A percentile compares a stretch with the other conserved stretches of the same genome.
Conservation (phyloP, 805 yeast species). For the Kodamaea sagamina region DNA sequence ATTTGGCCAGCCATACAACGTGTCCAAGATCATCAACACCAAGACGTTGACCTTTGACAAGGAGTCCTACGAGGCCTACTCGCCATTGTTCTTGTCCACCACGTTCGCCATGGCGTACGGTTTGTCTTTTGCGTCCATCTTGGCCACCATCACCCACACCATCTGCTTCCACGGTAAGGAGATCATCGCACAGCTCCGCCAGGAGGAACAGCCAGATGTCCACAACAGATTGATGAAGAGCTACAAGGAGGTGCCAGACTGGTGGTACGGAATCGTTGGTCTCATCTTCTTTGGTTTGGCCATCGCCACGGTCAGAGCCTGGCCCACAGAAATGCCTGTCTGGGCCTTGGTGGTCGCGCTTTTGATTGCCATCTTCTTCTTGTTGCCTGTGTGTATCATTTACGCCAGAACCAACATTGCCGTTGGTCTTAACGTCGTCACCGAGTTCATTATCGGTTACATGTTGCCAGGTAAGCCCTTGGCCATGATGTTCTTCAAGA, state of each 20-base stretch:
- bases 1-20: constrained; percentile 20
- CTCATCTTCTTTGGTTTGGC: constrained; percentile 22
- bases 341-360: constrained; percentile 42
- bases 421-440: constrained; percentile 44
- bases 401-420: constrained; percentile 38
- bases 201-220: constrained; percentile 21
- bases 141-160: constrained; percentile 22
- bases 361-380: constrained; percentile 38
- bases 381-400: constrained; percentile 43
- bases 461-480: constrained; percentile 50
- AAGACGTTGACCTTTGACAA: constrained; percentile 18
- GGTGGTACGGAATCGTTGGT: constrained; percentile 29
- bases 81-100: constrained; percentile 23
- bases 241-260: constrained; percentile 23
- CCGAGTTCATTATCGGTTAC: constrained; percentile 46
- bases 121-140: constrained; percentile 23
- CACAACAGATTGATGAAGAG: constrained; percentile 24
- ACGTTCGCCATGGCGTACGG: constrained; percentile 24
- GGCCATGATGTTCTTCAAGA: constrained; percentile 50
- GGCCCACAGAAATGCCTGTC: constrained; percentile 44
- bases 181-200: constrained; percentile 17
- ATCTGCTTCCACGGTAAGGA: constrained; percentile 23
- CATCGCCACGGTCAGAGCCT: constrained; percentile 30
- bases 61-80: constrained; percentile 19
- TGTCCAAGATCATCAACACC: constrained; percentile 19